Conservation (phyloP, 805 yeast genomes). For the Torulaspora maleeae region DNA sequence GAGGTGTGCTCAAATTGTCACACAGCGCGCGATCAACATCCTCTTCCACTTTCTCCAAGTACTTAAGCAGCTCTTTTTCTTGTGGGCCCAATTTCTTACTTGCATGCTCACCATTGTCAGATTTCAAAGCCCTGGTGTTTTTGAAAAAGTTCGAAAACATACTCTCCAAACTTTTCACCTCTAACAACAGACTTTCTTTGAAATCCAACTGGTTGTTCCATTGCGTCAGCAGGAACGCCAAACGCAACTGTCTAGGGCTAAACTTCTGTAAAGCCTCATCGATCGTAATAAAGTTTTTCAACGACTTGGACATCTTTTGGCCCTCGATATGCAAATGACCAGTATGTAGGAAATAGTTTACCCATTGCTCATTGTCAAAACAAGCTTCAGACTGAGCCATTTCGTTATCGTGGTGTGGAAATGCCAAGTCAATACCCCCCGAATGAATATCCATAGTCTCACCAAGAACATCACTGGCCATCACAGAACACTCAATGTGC, state of each 20-base stretch:
- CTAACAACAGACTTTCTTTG: constrained; percentile 71
- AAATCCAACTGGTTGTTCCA: constrained; percentile 95
- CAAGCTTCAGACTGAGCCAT: constrained; percentile 95
- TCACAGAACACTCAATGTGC: constrained; percentile 99
- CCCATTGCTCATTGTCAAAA: constrained; percentile 89
- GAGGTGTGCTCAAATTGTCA: constrained; percentile 81
- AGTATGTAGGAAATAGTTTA: constrained; percentile 91
- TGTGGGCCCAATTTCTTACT: constrained; percentile 54
- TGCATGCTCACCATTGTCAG: constrained; percentile 61
- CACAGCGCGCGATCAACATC: constrained; percentile 75
- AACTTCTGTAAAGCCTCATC: constrained; percentile 76
- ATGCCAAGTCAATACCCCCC: constrained; percentile 95
- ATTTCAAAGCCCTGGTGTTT: constrained; percentile 73
- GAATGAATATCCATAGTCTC: constrained; percentile 86
- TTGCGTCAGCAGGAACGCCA: constrained; percentile 83
- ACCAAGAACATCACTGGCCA: constrained; percentile 91
- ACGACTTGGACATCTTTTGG: constrained; percentile 93
- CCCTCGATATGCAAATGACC: constrained; percentile 99
- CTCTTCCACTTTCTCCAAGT: constrained; percentile 48
- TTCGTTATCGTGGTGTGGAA: constrained; percentile 99
- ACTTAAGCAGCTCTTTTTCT: constrained; percentile 54
- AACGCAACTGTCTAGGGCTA: constrained; percentile 76
- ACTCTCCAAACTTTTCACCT: constrained; percentile 72
- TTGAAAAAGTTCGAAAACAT: constrained; percentile 78
- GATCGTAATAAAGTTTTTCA: constrained; percentile 92